phyloP scores from a whole-genome alignment of 2,329 filamentous ascomycete species.

The Sporothrix sp. region DNA sequence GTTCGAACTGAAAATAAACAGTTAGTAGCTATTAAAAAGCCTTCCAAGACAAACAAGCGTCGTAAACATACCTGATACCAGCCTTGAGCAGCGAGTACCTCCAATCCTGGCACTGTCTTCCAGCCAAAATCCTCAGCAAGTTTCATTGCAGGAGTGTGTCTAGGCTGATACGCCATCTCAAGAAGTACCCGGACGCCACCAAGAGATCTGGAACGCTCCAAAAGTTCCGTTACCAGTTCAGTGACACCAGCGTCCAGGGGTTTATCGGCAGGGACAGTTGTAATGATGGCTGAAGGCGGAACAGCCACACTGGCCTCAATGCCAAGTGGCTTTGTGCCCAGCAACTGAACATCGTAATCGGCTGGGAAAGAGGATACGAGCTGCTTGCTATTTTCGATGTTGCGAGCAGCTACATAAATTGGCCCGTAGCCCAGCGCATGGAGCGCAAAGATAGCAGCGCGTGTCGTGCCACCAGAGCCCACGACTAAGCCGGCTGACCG shows the following conservation, averaged over 20 bases:
- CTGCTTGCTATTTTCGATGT: slow-evolving; percentile 53
- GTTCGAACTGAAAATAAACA: slow-evolving; percentile 49
- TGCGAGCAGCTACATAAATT: slow-evolving; percentile 79
- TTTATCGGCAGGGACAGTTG: slow-evolving; percentile 81
- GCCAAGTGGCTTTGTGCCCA: slow-evolving; percentile 38
- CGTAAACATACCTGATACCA: slow-evolving; percentile 62
- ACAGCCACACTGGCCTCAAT: slow-evolving; percentile 37
- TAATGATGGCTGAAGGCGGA: slow-evolving; percentile 64
- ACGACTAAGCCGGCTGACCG: slow-evolving; percentile 64
- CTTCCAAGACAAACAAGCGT: not conserved
- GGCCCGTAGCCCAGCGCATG: slow-evolving; percentile 74
- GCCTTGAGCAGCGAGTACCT: slow-evolving; percentile 84
- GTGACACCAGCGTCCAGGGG: slow-evolving; percentile 66
- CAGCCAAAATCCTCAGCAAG: slow-evolving; percentile 70
- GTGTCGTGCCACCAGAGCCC: slow-evolving; percentile 82
- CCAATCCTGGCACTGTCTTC: slow-evolving; percentile 75
- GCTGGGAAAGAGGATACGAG: slow-evolving; percentile 64
- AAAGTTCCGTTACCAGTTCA: slow-evolving; percentile 48
- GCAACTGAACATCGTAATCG: slow-evolving; percentile 59
- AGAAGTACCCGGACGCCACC: slow-evolving; percentile 52
- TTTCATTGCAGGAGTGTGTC: slow-evolving; percentile 73
- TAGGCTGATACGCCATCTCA: slow-evolving; percentile 95
- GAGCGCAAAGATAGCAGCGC: slow-evolving; percentile 83
- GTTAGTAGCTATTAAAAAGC: not conserved
- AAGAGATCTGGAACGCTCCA: slow-evolving; percentile 30